phyloP scores from a whole-genome alignment of 306 rosid genomes.

The Dryas alaskensis region DNA sequence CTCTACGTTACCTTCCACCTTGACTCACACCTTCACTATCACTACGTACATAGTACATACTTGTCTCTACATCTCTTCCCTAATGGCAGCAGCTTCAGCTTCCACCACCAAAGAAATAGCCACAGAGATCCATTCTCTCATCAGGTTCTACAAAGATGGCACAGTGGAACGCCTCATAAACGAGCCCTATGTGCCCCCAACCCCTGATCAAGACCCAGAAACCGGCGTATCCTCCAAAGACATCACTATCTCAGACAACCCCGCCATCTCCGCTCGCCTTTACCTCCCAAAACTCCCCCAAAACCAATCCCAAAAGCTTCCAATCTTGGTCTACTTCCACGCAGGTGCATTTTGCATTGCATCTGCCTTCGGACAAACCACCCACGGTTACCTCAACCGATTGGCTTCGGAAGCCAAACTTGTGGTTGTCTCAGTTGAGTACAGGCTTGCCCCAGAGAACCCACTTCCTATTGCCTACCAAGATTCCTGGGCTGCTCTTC shows the following conservation, averaged over 20 bases:
- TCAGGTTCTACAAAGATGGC: constrained; percentile 45
- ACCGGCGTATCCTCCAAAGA: constrained; percentile 55
- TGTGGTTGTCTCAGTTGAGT: constrained; percentile 49
- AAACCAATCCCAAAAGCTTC: constrained; percentile 19
- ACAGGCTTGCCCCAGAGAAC: constrained; percentile 46
- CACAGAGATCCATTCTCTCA: constrained; percentile 32
- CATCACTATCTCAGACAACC: constrained; percentile 35
- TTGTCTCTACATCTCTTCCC: neutral
- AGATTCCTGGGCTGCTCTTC: constrained; percentile 43
- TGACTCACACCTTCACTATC: neutral
- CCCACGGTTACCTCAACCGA: constrained; percentile 42
- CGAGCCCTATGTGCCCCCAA: constrained; percentile 35
- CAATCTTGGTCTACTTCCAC: constrained; percentile 49
- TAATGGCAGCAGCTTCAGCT: neutral
- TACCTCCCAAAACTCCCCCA: constrained; percentile 37
- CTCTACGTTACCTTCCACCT: too few species aligned
- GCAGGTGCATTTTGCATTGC: constrained; percentile 39
- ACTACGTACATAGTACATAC: neutral
- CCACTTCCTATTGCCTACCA: constrained; percentile 39
- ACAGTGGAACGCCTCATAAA: constrained; percentile 36
- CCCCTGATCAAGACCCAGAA: constrained; percentile 26
- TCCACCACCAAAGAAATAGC: constrained; percentile 33
- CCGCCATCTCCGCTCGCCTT: constrained; percentile 43
- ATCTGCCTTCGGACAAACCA: constrained; percentile 41
- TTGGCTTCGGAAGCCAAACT: constrained; percentile 38